Base-by-base conservation (phyloP, 2,329 filamentous ascomycete genomes). In the Aurifilum marmelostoma region DNA sequence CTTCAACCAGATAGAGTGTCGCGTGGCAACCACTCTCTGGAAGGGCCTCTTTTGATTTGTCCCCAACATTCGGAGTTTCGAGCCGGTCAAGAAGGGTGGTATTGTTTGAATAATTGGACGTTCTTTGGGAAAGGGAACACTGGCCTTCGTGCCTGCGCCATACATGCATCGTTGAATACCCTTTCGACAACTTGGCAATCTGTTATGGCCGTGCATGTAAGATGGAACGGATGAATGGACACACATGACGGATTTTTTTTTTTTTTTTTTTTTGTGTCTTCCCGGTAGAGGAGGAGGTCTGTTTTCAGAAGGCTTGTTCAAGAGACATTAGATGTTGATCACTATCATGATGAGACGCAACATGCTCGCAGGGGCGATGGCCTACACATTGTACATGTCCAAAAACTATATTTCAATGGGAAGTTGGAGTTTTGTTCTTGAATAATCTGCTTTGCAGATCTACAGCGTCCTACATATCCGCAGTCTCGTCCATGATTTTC, bases 91-190 rank as follows among this genome's bases (percentile, higher is more conserved):
- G 43, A 5, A 29, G 12, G 24, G 21, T 32, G 58, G 18, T 21
- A 21, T 29, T 43, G 39, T 41, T 27, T 43, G 59, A 58, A 21
- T 59, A 59, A 39, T 52, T 68, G 47, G 69, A 68, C 62, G 63
- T 59, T 58, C 11, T 59, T 24, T 41, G 52, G 43, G 21, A 16
- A 41, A 50, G 24, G 37, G n/a, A n/a, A 41, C 29, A 70, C 66
- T 63, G 69, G 63, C 43, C 61, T 37, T 32, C 18, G 14, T 56
- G 41, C 63, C 62, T 43, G 27, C 39, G 43, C 63, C 56, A 60
- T 58, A 43, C 58, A 69, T 69, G 65, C 64, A 32, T n/a, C 12
- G 56, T 32, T 59, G 32, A 59, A 32, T 37, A 27, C n/a, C 56
- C 37, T 32, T 34, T 54, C 50, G 29, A 47, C 63, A 27, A 62